Conservation (phyloP, 768 basidiomycete genomes). For the Tylopilus felleus region DNA sequence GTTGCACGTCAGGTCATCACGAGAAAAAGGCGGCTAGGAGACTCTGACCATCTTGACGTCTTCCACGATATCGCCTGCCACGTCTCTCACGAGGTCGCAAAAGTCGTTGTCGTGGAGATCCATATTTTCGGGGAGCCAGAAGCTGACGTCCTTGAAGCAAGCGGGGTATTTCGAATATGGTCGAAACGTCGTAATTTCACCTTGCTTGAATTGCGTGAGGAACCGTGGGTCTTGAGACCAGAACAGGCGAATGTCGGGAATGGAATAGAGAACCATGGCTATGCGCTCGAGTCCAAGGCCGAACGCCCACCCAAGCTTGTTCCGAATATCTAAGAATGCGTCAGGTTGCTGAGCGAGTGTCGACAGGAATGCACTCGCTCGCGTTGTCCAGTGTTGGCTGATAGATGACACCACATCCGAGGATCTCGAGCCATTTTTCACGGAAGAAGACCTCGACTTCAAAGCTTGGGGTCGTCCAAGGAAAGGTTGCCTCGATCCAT, state of each 20-base stretch:
- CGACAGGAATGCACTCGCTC: constrained; percentile 48
- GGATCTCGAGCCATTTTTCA: constrained; percentile 95
- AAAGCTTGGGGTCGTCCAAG: constrained; percentile 96
- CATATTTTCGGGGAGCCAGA: constrained; percentile 71
- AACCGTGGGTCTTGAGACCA: constrained; percentile 92
- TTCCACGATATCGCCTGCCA: constrained; percentile 90
- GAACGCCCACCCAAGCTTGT: constrained; percentile 97
- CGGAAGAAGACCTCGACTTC: constrained; percentile 97
- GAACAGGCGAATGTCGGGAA: constrained; percentile 97
- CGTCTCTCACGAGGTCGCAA: constrained; percentile 90
- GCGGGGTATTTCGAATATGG: constrained; percentile 92
- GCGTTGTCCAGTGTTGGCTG: constrained; percentile 87
- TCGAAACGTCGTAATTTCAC: constrained; percentile 77
- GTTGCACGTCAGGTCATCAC: constrained; percentile 8
- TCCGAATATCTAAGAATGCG: constrained; percentile 52
- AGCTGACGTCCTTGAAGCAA: constrained; percentile 92
- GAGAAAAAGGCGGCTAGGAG: not conserved
- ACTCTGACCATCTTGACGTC: constrained; percentile 74
- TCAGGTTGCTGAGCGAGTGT: constrained; percentile 8
- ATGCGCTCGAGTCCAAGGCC: constrained; percentile 96
- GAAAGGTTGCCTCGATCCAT: constrained; percentile 98
- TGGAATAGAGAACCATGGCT: constrained; percentile 95
- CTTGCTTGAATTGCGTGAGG: constrained; percentile 77
- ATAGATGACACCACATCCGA: constrained; percentile 89
- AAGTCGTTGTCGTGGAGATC: constrained; percentile 92